Base-by-base conservation (phyloP, 1,139 yeast species). In the Pneumocystis oryctolagi region DNA sequence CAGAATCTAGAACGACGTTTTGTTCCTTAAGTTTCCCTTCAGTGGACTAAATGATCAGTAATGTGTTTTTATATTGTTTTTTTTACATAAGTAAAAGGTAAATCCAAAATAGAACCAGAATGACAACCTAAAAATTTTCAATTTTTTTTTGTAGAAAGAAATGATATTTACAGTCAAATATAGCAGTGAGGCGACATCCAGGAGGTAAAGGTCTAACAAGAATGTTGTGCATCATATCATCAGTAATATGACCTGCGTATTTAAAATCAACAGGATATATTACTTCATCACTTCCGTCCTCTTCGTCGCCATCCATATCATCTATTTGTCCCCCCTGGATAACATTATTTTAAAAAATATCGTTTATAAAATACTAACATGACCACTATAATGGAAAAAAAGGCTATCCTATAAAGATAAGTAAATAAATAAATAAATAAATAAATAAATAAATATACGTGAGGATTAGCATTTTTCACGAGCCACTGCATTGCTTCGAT, bases 11-110 rank as follows among this genome's bases (percentile, higher is more conserved):
- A 77, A 85, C 82, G 69, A 89, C 76, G 73, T 85, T 89, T 58
- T 95, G 96, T 74, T 89, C 96, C 76, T 90, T 90, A 62, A 90
- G 77, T 4, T 88, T 84, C 63, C 97, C 97, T 71, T 88, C 87
- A 16, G 97, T 92, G 20, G 95, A 84, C 61, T 59, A 35, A 14
- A 42, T 3, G 55, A 40, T 32, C 20, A 28, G n/a, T 40, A 59
- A 14, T 28, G 3, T 40, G 47, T 37, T 8, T 25, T 32, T 20
- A 14, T 20, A 1, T 32, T 28, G 18, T 34, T 34, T 14, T 25
- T 32, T 16, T 59, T 35, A 35, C 42, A 74, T 90, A 90, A 61
- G 85, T 83, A 71, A 84, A 90, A 1, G 97, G 97, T 68, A 90
- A 77, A 73, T 90, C 97, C 70, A 90, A 76, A 0, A 84, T 95